Base-by-base conservation (phyloP, 2,329 filamentous ascomycete genomes). In the Acrocalymma vagum region DNA sequence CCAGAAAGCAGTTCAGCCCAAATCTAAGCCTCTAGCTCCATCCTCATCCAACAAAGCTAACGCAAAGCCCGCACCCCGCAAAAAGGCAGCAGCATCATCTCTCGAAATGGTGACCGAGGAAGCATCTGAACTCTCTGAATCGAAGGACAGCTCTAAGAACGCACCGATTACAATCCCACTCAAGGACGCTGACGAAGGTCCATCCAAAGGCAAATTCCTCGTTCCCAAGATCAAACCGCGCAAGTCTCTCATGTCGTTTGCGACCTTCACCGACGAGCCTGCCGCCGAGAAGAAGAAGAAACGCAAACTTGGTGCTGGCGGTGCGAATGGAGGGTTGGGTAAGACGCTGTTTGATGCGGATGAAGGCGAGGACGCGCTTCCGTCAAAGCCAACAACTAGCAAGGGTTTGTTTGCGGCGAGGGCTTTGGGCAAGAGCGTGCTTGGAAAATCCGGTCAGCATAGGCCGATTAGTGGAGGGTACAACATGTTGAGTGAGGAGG, bases 321-420 rank as follows among this genome's bases (percentile, higher is more conserved):
- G 27, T 6, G 20, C 13, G 4, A 52, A 71, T n/a, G 35, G 38
- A 15, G 77, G 79, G 15, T 82, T 80, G 31, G 82, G 83, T 50
- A 78, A 74, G 54, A 88, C 83, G 3, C 64, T 94, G 5, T 90
- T 93, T 55, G 85, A 87, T 43, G 86, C 87, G 7, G 82, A 58
- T 7, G 67, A 62, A 10, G 58, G 52, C 16, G 68, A 71, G n/a
- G 63, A 60, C 17, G 62, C 30, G 10, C 35, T 51, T 30, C 58
- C 61, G 9, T 39, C 51, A n/a, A 70, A 69, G 39, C 61, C 68
- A 9, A 61, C 63, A 9, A 52, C 58, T 15, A 62, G 65, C 11
- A 69, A 67, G 31, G 67, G 69, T 1, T 38, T 72, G 5, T 70
- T 72, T 38, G 68, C 67, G 13, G 63, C 62, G 3, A 53, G 69